A percentile compares a stretch with the other conserved stretches of the same genome.
These are phyloP conservation scores for Hortaea sp. DNA, from an alignment of 2,329 filamentous ascomycete species.

Conservation along the genomic window DNA sequence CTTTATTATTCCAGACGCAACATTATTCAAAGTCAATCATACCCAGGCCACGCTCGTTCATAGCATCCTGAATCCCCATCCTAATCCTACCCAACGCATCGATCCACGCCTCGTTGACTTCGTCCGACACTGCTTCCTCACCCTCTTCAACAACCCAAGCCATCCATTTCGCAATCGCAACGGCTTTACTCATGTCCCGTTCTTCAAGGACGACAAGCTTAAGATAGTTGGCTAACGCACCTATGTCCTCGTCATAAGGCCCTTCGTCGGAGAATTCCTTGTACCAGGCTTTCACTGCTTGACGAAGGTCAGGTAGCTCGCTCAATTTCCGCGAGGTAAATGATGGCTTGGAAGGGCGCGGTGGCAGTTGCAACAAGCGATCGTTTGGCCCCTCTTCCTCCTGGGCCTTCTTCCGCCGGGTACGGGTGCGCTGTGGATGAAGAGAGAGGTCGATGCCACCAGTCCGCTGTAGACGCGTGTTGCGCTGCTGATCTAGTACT, in stretches of 20 bases:
- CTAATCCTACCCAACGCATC: conserved; percentile 31
- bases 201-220: conserved; percentile 63
- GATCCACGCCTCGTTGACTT: conserved; percentile 23
- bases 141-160: conserved; percentile 28
- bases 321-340: conserved; percentile 53
- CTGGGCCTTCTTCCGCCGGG: conserved; percentile 10
- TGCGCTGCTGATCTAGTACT: conserved; percentile 63
- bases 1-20: background rate
- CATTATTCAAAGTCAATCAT: conserved; percentile 30
- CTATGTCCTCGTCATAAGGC: conserved; percentile 69
- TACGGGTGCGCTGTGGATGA: conserved; percentile 15
- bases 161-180: conserved; percentile 58
- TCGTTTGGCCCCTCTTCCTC: conserved; percentile 22
- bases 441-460: conserved; percentile 27
- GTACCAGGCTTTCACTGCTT: conserved; percentile 69
- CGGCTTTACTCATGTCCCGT: conserved; percentile 64
- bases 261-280: conserved; percentile 60
- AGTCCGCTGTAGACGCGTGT: conserved; percentile 46
- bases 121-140: conserved; percentile 16
- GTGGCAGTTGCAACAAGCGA: conserved; percentile 22
- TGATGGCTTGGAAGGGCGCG: conserved; percentile 42
- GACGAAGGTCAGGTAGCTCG: conserved; percentile 53
- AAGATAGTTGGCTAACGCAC: conserved; percentile 64
- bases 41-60: conserved; percentile 36
- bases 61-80: conserved; percentile 32